These are phyloP conservation scores for Ensete ventricosum DNA, from an alignment of 176 grass and related monocot genomes.

Conservation along the genomic window DNA sequence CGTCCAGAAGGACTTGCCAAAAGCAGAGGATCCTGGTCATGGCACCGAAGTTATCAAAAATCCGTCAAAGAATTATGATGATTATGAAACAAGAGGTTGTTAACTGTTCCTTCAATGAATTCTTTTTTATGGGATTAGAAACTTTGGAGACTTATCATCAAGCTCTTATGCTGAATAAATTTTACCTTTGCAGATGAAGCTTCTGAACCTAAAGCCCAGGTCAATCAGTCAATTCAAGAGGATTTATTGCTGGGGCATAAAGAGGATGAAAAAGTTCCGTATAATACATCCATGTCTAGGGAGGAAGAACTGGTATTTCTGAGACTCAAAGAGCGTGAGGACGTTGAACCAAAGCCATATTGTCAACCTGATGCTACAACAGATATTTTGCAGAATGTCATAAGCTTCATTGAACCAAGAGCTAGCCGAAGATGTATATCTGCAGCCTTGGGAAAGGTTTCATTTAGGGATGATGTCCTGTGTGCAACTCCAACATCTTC, in stretches of 20 bases:
- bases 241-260: conserved; percentile 25
- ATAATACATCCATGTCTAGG: conserved; percentile 27
- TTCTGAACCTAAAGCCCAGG: conserved; percentile 22
- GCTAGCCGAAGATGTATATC: conserved; percentile 25
- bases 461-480: conserved; percentile 14
- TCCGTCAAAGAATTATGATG: conserved; percentile 22
- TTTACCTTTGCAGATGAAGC: conserved; percentile 37
- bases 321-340: background rate
- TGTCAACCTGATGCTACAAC: conserved; percentile 5
- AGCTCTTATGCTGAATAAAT: conserved; percentile 8
- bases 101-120: background rate
- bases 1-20: conserved; percentile 44
- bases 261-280: conserved; percentile 15
- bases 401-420: conserved; percentile 31
- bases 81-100: conserved; percentile 25
- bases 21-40: conserved; percentile 25
- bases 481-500: conserved; percentile 33
- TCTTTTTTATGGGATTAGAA: background rate
- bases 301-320: conserved; percentile 29
- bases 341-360: conserved; percentile 32
- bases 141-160: background rate
- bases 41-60: conserved; percentile 23
- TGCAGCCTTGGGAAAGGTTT: conserved; percentile 27
- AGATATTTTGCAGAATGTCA: conserved; percentile 33
- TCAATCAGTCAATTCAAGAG: conserved; percentile 10